Conservation (phyloP, 2,329 filamentous ascomycete species). For the Zalaria obscura region DNA sequence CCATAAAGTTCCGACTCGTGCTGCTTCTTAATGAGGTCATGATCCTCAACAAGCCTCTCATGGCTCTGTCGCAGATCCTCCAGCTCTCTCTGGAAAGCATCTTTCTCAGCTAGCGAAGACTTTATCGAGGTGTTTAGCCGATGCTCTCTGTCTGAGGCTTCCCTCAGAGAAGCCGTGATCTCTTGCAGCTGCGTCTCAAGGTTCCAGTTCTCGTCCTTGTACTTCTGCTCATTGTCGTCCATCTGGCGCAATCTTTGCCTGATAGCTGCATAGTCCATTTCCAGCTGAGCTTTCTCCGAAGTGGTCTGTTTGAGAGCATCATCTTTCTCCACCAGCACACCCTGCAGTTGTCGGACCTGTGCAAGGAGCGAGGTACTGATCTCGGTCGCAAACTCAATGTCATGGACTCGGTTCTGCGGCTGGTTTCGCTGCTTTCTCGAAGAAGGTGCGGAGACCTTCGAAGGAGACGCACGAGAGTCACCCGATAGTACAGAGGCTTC, state of each 20-base stretch:
- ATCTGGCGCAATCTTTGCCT: slow-evolving; percentile 67
- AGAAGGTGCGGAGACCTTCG: slow-evolving; percentile 76
- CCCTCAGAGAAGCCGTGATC: slow-evolving; percentile 56
- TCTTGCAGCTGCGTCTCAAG: slow-evolving; percentile 88
- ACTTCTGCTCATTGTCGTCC: slow-evolving; percentile 87
- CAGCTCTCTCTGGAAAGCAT: slow-evolving; percentile 64
- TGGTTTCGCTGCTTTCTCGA: slow-evolving; percentile 76
- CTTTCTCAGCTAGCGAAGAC: slow-evolving; percentile 59
- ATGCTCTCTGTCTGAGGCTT: slow-evolving; percentile 69
- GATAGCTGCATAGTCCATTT: slow-evolving; percentile 67
- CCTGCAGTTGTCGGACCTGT: slow-evolving; percentile 86
- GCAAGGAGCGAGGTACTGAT: slow-evolving; percentile 88
- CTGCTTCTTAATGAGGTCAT: slow-evolving; percentile 60
- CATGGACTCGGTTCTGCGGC: slow-evolving; percentile 73
- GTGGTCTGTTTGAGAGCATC: slow-evolving; percentile 66
- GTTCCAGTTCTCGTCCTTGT: slow-evolving; percentile 98
- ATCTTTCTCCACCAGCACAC: slow-evolving; percentile 73
- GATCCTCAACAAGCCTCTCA: slow-evolving; percentile 68
- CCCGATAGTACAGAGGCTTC: slow-evolving; percentile 50
- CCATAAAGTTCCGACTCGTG: slow-evolving; percentile 81
- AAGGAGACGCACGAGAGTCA: slow-evolving; percentile 72
- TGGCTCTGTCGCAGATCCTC: slow-evolving; percentile 77
- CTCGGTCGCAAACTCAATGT: slow-evolving; percentile 96
- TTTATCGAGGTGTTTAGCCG: slow-evolving; percentile 63
- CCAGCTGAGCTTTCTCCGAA: slow-evolving; percentile 62